Conservation (phyloP, 2,329 filamentous ascomycete species). For the Neopestalotiopsis sp. region DNA sequence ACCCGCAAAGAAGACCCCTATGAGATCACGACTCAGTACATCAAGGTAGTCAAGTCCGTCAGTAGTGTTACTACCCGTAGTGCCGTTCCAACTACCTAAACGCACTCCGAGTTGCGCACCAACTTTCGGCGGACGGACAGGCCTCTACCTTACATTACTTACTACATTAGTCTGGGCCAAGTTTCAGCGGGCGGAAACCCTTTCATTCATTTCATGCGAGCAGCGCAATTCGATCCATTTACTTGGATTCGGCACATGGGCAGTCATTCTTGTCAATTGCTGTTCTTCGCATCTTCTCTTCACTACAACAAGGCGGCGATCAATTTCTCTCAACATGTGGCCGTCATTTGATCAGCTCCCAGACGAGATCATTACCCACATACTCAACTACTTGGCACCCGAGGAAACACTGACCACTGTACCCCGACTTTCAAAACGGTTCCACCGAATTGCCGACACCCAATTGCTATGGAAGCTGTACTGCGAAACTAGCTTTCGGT, state of each 20-base stretch:
- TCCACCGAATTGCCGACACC: conserved; percentile 71
- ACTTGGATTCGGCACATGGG: neutral
- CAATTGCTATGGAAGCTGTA: conserved; percentile 81
- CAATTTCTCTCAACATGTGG: neutral
- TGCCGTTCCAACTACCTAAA: no score
- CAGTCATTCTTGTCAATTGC: neutral
- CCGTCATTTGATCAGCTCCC: conserved; percentile 61
- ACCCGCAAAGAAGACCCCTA: neutral
- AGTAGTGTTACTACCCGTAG: no score
- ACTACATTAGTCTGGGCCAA: neutral
- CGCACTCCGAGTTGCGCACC: conserved; percentile 8
- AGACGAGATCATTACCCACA: conserved; percentile 83
- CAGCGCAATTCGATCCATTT: neutral
- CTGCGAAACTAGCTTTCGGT: conserved; percentile 71
- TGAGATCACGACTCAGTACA: neutral
- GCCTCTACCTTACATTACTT: neutral
- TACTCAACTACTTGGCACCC: conserved; percentile 69
- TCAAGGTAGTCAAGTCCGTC: no score
- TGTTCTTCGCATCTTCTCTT: neutral
- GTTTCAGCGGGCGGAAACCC: conserved; percentile 8
- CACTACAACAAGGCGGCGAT: neutral
- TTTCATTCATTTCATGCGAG: conserved; percentile 1
- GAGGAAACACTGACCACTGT: conserved; percentile 56
- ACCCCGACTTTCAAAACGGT: conserved; percentile 64
- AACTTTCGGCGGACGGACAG: conserved; percentile 1